phyloP scores from a whole-genome alignment of 129 eudicot species.

The Flaveria linearis region DNA sequence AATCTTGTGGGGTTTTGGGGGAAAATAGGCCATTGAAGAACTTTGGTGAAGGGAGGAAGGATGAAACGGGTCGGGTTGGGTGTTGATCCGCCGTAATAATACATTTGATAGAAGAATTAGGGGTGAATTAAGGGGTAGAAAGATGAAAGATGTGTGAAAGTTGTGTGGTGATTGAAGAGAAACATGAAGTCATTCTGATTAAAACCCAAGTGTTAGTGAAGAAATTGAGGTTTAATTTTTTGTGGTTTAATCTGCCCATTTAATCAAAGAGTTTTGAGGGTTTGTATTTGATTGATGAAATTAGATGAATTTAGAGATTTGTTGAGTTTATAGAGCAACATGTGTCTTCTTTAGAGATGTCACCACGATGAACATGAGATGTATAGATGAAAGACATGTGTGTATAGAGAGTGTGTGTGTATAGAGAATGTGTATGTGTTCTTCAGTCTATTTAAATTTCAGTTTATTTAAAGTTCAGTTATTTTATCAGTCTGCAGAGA shows the following conservation, averaged over 20 bases:
- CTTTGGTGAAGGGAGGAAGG: constrained; percentile 60
- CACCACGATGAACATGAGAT: constrained; percentile 26
- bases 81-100: constrained; percentile 17
- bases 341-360: constrained; percentile 23
- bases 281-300: constrained; percentile 8
- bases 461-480: too few species aligned
- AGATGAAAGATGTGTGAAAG: too few species aligned
- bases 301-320: not conserved
- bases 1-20: constrained; percentile 48
- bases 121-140: too few species aligned
- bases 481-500: too few species aligned
- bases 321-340: constrained; percentile 16
- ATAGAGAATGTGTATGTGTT: not conserved
- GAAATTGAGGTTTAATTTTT: constrained; percentile 33
- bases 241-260: constrained; percentile 45
- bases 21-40: constrained; percentile 51
- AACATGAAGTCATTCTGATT: constrained; percentile 41
- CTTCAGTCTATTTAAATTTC: too few species aligned
- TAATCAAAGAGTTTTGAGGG: not conserved
- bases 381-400: not conserved
- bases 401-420: constrained; percentile 6
- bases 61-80: constrained; percentile 40
- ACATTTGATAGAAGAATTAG: not conserved
- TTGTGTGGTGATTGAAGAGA: constrained; percentile 22
- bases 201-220: constrained; percentile 42